Evolutionary conservation across 441 rosid species (phyloP), one percentile per base, ranked within the genome.

Genomic region (Theobroma grandiflorum): DNA sequence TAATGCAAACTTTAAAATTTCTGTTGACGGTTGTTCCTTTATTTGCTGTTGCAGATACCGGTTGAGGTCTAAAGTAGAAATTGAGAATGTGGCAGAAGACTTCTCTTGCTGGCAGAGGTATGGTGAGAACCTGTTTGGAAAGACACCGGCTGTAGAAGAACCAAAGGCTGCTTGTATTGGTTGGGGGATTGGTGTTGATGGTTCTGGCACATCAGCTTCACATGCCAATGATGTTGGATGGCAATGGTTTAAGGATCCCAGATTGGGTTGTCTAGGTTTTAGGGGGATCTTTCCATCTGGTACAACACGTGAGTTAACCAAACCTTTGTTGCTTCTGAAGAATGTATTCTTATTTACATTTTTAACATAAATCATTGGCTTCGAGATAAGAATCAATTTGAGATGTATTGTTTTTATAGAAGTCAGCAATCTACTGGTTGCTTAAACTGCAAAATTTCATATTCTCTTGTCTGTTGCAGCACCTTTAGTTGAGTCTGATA

Each of bases 201-300:
- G 18, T 47, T 78, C 92, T 53, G 94, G 86, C 70, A 79, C 83
- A 80, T 85, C 92, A 15, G 84, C 98, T 81, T 85, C 96, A 47
- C 88, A 78, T 77, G 96, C 95, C 79, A 87, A 59, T 80, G 86
- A 84, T 66, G 61, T 37, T 38, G 97, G 97, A 33, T 95, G 92
- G 94, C 93, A 89, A 84, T 97, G 99, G 99, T 90, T 93, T 79
- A 86, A 84, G 78, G 99, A 95, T 88, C 98, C 99, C 16, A 91
- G 98, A 85, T 82, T 95, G 83, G 95, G 82, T 6, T 88, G 90
- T 77, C 96, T 95, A 65, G 99, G 98, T 71, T 97, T 83, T 49
- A 89, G 98, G 67, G 94, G 98, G 49, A 79, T 95, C 50, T 97
- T 97, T 76, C 95, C 90, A 0, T 84, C 93, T 4, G 71, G 84